Evolutionary conservation across 768 basidiomycete genomes (phyloP).

Genomic region (Epithele typhae): DNA sequence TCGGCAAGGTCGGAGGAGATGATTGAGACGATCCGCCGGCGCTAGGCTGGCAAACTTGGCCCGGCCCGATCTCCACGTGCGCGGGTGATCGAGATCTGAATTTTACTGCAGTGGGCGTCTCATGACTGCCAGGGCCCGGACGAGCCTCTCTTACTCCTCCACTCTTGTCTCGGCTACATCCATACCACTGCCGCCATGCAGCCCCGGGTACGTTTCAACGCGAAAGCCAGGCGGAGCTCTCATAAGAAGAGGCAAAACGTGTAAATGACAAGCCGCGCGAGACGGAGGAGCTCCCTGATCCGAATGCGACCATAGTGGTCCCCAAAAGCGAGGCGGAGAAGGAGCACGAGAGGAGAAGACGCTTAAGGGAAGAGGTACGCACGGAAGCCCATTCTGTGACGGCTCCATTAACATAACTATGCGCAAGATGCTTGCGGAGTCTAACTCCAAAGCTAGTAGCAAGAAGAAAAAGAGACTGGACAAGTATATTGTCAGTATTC

Average conservation of each 20-base stretch:
- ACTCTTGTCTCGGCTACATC: background rate
- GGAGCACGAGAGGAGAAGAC: constrained; percentile 55
- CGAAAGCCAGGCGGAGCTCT: constrained; percentile 21
- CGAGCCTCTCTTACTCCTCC: background rate
- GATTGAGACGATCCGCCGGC: too few relatives aligned
- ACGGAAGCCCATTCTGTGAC: background rate
- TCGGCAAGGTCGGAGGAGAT: too few relatives aligned
- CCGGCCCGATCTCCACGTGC: background rate
- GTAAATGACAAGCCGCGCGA: constrained; percentile 2
- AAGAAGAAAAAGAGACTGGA: constrained; percentile 90
- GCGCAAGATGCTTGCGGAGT: constrained; percentile 34
- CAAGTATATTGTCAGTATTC: constrained; percentile 75
- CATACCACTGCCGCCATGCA: constrained; percentile 1
- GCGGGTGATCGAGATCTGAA: constrained; percentile 15
- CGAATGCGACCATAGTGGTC: constrained; percentile 55
- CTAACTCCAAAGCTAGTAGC: constrained; percentile 67
- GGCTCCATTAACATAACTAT: too few relatives aligned
- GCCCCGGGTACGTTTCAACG: constrained; percentile 18
- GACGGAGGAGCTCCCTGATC: constrained; percentile 32
- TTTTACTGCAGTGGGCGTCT: constrained; percentile 1
- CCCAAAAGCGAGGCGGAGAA: constrained; percentile 59
- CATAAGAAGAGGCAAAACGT: constrained; percentile 25
- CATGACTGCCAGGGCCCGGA: background rate
- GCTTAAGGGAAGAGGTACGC: constrained; percentile 57
- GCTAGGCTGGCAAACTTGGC: too few relatives aligned